Evolutionary conservation across 2,329 filamentous ascomycete genomes (phyloP), one percentile per base, ranked within the genome.

Genomic region (Sodiomyces alkalinus): DNA sequence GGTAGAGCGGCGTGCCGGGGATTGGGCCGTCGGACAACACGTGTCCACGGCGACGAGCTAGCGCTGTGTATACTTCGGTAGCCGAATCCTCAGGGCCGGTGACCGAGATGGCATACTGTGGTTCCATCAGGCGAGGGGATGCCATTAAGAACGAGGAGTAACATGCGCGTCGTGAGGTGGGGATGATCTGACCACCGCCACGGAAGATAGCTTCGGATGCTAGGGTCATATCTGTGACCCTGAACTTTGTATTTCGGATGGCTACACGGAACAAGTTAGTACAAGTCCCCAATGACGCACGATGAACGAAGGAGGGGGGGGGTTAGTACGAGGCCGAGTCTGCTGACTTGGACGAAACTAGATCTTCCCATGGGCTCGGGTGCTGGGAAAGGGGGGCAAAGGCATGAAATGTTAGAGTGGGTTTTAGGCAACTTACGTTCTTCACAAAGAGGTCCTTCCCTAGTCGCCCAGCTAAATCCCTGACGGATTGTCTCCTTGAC

Each of bases 101-200:
- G 71, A 96, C 92, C 22, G 80, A 82, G 43, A 87, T 87, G 4
- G 78, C 72, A 57, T 94, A 98, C 25, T 96, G 69, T 1, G 90
- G 90, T 54, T 98, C 90, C 86, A 98, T 96, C 17, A 98, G 68
- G 25, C 90, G 74, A 17, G 90, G 90, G 14, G 82, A 90, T 3
- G 90, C 87, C 83, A 96, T 94, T 26, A 98, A 64, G 62, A 98
- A 98, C 11, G 82, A 90, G 6, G 80, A 87, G 55, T 98, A 98
- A 53, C 90, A 87, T 8, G 90, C 85, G 32, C 90, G 73, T 30
- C 90, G 77, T 33, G 86, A 77, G 1, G 90, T 96, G 25, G 90
- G 90, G 48, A 98, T 98, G 47, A 98, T 92, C 53, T 98, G 90
- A 24, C 90, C 90, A 40, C 87, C 87, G 32, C 90, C 90, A 28